Base-by-base conservation (phyloP, 2,329 filamentous ascomycete species). In the Fusarium anguioides region DNA sequence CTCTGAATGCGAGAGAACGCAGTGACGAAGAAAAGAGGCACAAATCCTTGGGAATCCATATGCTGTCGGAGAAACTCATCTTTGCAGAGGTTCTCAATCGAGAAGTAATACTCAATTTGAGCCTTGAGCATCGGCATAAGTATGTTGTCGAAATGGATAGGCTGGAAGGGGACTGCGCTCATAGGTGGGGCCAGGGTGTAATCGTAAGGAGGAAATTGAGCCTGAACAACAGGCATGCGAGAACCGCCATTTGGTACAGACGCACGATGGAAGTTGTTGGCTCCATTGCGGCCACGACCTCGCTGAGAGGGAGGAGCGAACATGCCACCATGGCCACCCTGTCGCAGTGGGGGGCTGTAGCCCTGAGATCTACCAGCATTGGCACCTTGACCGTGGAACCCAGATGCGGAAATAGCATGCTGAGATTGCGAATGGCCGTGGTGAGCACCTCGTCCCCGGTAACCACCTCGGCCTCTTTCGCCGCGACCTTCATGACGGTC, bases 31-130 rank as follows among this genome's bases (percentile, higher is more conserved):
- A 86, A 84, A 49, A 99, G 81, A 48, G 88, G 89, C 15, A 97
- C 94, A 74, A 94, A 98, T 18, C 96, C 96, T 77, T 98, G 92
- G 2, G 91, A 92, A 76, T 99, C 95, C 96, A 99, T 98, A 72
- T 94, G 90, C 73, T 88, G 89, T 57, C 96, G 90, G 60, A 99
- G 84, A 78, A 89, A 98, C 74, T 92, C 85, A 75, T 99, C 96
- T 80, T 97, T 97, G 84, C 93, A 92, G 47, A 98, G 85, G 76
- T 99, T 99, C 74, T 97, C 92, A 26, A 97, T 87, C 1, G 95
- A 98, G 80, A 99, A 97, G 80, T 99, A 99, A 82, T 97, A 99
- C 74, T 97, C 93, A 35, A 94, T 86, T 75, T 86, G 81, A 67
- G 76, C 76, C 53, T 80, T 83, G 46, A 87, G 76, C 44, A 83